phyloP scores from a whole-genome alignment of 306 rosid species.

The Luffa acutangula region DNA sequence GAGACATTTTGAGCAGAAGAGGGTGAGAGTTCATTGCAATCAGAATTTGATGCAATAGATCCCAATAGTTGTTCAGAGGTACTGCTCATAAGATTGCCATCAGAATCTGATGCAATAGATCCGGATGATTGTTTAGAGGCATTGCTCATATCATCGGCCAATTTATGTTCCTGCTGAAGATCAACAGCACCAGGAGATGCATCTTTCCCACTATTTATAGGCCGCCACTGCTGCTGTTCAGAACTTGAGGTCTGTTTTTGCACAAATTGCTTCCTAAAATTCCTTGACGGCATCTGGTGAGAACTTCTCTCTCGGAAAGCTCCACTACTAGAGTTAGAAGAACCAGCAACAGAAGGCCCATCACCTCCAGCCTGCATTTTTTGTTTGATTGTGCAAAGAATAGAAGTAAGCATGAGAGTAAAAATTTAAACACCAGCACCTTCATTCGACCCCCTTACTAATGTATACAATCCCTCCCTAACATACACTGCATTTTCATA shows the following conservation, averaged over 20 bases:
- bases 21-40: background rate
- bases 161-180: background rate
- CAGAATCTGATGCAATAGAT: background rate
- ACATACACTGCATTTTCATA: background rate
- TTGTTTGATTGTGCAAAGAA: background rate
- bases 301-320: background rate
- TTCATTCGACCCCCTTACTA: background rate
- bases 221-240: background rate
- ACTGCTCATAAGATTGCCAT: background rate
- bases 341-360: background rate
- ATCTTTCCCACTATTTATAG: background rate
- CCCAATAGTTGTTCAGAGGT: background rate
- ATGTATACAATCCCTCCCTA: background rate
- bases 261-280: background rate
- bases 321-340: background rate
- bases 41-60: background rate
- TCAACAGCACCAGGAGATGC: background rate
- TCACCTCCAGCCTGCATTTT: constrained; percentile 2
- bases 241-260: background rate
- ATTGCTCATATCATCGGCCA: background rate
- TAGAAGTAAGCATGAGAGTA: background rate
- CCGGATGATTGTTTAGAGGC: background rate
- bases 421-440: background rate
- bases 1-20: constrained; percentile 7
- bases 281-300: background rate